Percentiles rank a stretch among this genome's conserved stretches.
phyloP scores from a whole-genome alignment of 2,329 filamentous ascomycete species.

The Apiospora aurea region DNA sequence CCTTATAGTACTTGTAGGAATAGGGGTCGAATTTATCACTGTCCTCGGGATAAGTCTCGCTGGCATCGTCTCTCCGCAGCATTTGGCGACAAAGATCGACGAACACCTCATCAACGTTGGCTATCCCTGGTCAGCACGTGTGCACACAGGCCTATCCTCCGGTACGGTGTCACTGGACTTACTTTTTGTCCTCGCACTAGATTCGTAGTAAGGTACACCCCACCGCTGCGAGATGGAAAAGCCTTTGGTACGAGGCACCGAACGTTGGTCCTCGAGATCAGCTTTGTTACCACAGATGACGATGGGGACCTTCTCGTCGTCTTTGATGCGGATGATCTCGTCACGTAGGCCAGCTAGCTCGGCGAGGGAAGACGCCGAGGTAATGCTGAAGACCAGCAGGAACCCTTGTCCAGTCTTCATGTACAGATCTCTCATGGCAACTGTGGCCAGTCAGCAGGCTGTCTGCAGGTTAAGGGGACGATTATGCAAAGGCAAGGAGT shows the following conservation, averaged over 20 bases:
- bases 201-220: conserved; percentile 91
- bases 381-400: conserved; percentile 90
- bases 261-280: conserved; percentile 85
- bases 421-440: conserved; percentile 79
- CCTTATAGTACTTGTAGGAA: conserved; percentile 42
- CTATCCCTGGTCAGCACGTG: conserved; percentile 41
- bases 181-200: conserved; percentile 80
- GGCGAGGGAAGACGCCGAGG: conserved; percentile 80
- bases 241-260: conserved; percentile 78
- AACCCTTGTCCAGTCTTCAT: conserved; percentile 96
- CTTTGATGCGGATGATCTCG: conserved; percentile 90
- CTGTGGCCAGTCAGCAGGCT: conserved; percentile 44
- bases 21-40: conserved; percentile 51
- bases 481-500: not conserved
- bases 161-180: conserved; percentile 37
- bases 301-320: conserved; percentile 83
- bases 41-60: conserved; percentile 47
- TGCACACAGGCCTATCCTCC: not conserved
- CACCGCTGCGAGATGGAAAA: conserved; percentile 87
- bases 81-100: conserved; percentile 85
- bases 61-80: conserved; percentile 72
- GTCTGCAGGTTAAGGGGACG: not conserved
- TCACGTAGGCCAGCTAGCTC: conserved; percentile 84
- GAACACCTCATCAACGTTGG: conserved; percentile 92
- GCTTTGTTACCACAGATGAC: conserved; percentile 94